phyloP scores from a whole-genome alignment of 169 alveolate genomes.

The Plasmodium falciparum region DNA sequence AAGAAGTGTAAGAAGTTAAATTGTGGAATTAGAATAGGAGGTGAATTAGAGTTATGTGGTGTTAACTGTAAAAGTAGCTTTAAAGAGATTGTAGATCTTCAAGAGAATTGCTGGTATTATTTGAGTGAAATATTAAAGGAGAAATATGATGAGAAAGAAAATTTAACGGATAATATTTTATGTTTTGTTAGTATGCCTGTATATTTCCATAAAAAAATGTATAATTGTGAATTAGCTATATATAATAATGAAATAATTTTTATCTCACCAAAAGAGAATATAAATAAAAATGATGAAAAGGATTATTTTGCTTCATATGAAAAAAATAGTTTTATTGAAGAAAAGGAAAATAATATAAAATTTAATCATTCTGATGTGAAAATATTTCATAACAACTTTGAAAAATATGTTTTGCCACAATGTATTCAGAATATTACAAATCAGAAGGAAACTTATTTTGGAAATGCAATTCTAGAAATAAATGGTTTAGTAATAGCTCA shows the following conservation, averaged over 20 bases:
- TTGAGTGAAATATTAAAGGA: conserved; percentile 53
- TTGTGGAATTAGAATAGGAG: conserved; percentile 60
- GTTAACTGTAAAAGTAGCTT: conserved; percentile 69
- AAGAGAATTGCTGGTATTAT: conserved; percentile 64
- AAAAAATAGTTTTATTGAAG: neutral
- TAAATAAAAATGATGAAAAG: conserved; percentile 27
- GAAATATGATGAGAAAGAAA: conserved; percentile 5
- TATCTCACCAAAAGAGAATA: conserved; percentile 54
- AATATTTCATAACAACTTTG: conserved; percentile 3
- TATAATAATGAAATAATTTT: conserved; percentile 58
- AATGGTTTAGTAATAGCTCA: conserved; percentile 6
- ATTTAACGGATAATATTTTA: conserved; percentile 33
- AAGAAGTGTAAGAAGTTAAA: conserved; percentile 52
- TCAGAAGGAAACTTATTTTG: conserved; percentile 71
- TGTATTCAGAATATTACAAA: conserved; percentile 49
- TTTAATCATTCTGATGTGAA: conserved; percentile 7
- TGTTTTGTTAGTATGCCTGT: conserved; percentile 77
- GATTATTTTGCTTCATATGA: conserved; percentile 22
- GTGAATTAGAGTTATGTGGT: conserved; percentile 70
- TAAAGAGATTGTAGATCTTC: conserved; percentile 67
- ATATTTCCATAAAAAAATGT: conserved; percentile 45
- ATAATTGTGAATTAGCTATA: conserved; percentile 45
- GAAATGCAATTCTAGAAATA: conserved; percentile 17
- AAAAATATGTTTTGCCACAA: conserved; percentile 28
- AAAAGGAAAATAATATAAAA: neutral